Conservation (phyloP, 768 basidiomycete species). For the Tricholoma sp. region DNA sequence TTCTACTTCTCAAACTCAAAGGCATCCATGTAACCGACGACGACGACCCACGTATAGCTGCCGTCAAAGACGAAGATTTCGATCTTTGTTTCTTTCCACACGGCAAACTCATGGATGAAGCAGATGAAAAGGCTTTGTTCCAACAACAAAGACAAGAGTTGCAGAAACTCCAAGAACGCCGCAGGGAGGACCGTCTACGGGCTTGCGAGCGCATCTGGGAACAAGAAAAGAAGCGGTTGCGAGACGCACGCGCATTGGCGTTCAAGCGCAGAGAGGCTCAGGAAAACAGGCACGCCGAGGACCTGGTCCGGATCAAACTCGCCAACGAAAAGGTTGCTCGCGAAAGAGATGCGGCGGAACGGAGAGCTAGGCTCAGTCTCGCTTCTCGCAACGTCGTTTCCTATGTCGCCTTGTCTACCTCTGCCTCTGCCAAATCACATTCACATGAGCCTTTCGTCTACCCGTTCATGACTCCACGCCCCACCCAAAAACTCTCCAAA, state of each 20-base stretch:
- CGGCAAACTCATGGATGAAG: conserved; percentile 37
- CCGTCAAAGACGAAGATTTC: conserved; percentile 50
- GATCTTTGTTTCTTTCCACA: conserved; percentile 42
- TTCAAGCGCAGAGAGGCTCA: conserved; percentile 29
- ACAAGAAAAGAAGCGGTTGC: conserved; percentile 37
- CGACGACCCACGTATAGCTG: conserved; percentile 58
- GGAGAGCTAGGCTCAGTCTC: conserved; percentile 23
- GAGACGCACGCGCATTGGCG: conserved; percentile 32
- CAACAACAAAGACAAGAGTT: conserved; percentile 24
- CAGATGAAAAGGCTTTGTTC: conserved; percentile 30
- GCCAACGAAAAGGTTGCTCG: conserved; percentile 9
- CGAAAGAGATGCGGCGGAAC: conserved; percentile 17
- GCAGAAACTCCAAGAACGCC: conserved; percentile 29
- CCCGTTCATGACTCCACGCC: conserved; percentile 20
- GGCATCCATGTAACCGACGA: conserved; percentile 57
- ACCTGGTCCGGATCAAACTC: conserved; percentile 18
- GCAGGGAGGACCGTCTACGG: conserved; percentile 35
- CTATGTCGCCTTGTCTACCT: conserved; percentile 5
- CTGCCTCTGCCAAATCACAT: conserved; percentile 6
- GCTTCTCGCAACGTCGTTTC: conserved; percentile 15
- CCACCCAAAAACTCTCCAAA: background rate
- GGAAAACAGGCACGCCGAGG: conserved; percentile 16
- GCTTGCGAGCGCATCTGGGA: conserved; percentile 46
- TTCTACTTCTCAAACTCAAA: conserved; percentile 56
- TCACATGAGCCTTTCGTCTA: conserved; percentile 20